Evolutionary conservation across 2,329 filamentous ascomycete species (phyloP), one percentile per base, ranked within the genome.

Genomic region (Aspergillus clavatus): DNA sequence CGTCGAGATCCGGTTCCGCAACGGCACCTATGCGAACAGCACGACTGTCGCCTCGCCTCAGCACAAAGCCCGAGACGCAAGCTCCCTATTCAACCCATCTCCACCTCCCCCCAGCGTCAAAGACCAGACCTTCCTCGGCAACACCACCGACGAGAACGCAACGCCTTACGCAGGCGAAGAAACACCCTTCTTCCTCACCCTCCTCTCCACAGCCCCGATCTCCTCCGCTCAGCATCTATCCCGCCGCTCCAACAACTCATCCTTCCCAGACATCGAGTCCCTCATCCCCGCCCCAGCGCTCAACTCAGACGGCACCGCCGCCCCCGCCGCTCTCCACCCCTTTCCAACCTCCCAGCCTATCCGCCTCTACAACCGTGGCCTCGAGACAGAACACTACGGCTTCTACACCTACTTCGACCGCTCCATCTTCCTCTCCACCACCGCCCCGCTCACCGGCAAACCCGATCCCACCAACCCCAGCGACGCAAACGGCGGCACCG

Each of bases 351-450:
- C 72, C 48, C 93, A 97, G 59, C 91, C 89, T 0, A 74, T 97
- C 10, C 81, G 87, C 1, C 78, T 97, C 1, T 97, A 84, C 65
- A 88, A 97, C 64, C 86, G 89, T 16, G 89, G 86, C 14, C 74
- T 86, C 22, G 72, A 78, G 2, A 84, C 84, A 0, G 91, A 97
- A 65, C 89, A 95, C 68, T 96, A 94, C 66, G 89, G 88, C 2
- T 96, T 96, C 70, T 96, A 95, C 71, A 87, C 80, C 0, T 94
- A 95, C 73, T 97, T 87, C 67, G 83, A 89, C 68, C 87, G 89
- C 53, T 86, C 84, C 7, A 87, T 95, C 52, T 95, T 91, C 72
- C 75, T 95, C 50, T 81, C 83, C 55, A 82, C 81, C 12, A 70
- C 76, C 8, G 67, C 68, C 0, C 63, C 70, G 1, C 62, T 80